Evolutionary conservation across 129 eudicot species (phyloP), one percentile per base, ranked within the genome.

Genomic region (Tagetes patula): DNA sequence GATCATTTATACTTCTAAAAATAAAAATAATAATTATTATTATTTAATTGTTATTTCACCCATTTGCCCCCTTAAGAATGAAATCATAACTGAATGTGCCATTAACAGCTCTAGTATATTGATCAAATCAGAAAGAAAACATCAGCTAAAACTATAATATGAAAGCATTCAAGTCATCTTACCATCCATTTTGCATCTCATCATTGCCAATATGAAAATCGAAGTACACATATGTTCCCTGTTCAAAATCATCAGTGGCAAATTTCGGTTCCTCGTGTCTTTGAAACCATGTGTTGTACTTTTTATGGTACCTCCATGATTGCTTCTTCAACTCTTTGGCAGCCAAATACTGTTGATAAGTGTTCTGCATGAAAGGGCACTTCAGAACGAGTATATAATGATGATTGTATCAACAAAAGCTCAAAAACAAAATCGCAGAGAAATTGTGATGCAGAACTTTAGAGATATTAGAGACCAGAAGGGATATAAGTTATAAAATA

Each of bases 231-330:
- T 95, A 95, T n/a, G 97, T 88, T 65, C 99, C 97, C 77, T 88
- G 92, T 80, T 95, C 99, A 86, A 79, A 95, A 74, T 95, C 99
- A 81, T 95, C 99, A 5, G 99, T 88, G 66, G 97, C 96, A 43
- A 90, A 85, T 64, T 86, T 86, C 58, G 99, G 99, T 84, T 95
- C 99, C 80, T 90, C 97, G 8, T 91, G 99, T 37, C 99, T 83
- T 79, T 95, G 99, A 84, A 95, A 95, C 99, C 97, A 95, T 8
- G 97, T 95, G 79, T 86, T 90, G 77, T 83, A 95, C 73, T 86
- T 95, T 68, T 91, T 90, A 78, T 95, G 99, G 84, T 84, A 95
- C 85, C 99, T 90, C 99, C 99, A 95, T 12, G 99, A 90, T 81
- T 90, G 99, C 64, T 88, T 95, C 82, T 95, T 95, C 81, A 95